Evolutionary conservation across 192 early-diverging fungal species (phyloP).

Genomic region (Coemansia sp.): DNA sequence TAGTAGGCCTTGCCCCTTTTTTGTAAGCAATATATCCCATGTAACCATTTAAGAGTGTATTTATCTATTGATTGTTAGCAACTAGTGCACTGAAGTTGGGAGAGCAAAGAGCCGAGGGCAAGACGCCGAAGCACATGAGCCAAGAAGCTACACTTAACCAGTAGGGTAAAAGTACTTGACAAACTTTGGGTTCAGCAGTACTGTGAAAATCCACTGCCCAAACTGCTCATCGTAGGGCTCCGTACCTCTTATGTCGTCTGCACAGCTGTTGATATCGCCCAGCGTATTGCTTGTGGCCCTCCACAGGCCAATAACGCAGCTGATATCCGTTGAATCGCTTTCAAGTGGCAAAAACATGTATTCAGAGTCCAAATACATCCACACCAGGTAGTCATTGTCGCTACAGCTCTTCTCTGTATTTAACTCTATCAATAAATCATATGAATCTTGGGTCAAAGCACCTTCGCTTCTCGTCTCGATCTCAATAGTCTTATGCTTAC

Average conservation of each 20-base stretch:
- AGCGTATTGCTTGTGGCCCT: neutral
- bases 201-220: neutral
- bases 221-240: neutral
- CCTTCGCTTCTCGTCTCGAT: neutral
- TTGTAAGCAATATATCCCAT: too few relatives aligned
- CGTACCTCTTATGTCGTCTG: neutral
- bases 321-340: neutral
- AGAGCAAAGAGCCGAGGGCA: too few relatives aligned
- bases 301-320: neutral
- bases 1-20: too few relatives aligned
- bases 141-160: too few relatives aligned
- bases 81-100: too few relatives aligned
- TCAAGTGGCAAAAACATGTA: neutral
- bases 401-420: neutral
- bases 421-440: neutral
- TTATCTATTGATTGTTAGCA: too few relatives aligned
- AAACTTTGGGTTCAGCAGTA: neutral
- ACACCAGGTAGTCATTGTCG: neutral
- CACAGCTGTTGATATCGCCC: neutral
- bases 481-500: neutral
- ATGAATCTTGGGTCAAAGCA: neutral
- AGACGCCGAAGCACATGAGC: too few relatives aligned
- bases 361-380: neutral
- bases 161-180: neutral
- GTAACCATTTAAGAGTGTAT: too few relatives aligned